These are phyloP conservation scores for Magnusiomyces paraingens DNA, from an alignment of 1,139 yeast species.

Conservation along the genomic window DNA sequence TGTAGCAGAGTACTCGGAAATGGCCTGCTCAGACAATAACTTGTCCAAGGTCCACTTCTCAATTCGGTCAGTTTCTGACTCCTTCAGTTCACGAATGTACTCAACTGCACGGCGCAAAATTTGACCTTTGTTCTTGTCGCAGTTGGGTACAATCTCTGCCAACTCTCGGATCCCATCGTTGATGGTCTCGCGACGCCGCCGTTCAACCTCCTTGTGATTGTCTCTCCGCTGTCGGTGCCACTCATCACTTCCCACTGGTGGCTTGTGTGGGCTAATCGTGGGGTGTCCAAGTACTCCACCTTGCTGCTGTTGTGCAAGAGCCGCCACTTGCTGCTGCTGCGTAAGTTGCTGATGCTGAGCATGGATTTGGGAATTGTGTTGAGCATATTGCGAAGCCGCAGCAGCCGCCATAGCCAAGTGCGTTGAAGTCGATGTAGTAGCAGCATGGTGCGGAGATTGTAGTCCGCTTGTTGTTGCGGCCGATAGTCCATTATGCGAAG, in stretches of 20 bases:
- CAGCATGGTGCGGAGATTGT: background rate
- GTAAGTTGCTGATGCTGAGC: background rate
- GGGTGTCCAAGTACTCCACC: background rate
- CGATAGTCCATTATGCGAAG: background rate
- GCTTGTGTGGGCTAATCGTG: conserved; percentile 25
- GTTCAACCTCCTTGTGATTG: conserved; percentile 95
- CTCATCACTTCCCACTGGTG: conserved; percentile 61
- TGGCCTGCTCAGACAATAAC: conserved; percentile 84
- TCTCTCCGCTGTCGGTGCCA: conserved; percentile 83
- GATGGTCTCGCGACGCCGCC: conserved; percentile 90
- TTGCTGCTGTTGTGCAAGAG: background rate
- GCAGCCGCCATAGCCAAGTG: background rate
- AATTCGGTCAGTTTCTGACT: conserved; percentile 76
- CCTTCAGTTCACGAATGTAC: conserved; percentile 80
- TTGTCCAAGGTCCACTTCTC: conserved; percentile 95
- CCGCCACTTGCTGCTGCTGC: background rate
- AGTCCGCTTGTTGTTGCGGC: background rate
- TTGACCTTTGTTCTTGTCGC: conserved; percentile 88
- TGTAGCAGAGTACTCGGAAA: conserved; percentile 67
- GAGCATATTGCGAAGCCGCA: background rate
- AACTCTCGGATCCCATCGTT: conserved; percentile 83
- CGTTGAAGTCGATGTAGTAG: background rate
- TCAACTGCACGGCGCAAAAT: conserved; percentile 83
- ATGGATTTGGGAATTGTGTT: background rate
- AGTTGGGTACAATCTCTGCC: conserved; percentile 75